Conservation (phyloP, 208 protist genomes). For the Strigomonas culicis region DNA sequence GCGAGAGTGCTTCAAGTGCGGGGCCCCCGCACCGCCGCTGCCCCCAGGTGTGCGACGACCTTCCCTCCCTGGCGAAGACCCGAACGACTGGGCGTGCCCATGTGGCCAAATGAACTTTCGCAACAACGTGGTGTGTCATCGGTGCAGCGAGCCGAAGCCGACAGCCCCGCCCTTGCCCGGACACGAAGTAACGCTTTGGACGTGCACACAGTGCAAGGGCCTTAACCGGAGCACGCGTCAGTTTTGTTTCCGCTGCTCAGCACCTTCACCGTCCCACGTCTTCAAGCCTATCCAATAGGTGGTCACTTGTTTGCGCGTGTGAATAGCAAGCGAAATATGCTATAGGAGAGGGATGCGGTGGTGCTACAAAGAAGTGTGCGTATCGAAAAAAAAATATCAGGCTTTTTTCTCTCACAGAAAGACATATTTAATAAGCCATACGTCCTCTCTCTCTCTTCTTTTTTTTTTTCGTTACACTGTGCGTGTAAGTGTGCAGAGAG, state of each 20-base stretch:
- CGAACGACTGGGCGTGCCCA: constrained; percentile 89
- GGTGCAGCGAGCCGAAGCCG: constrained; percentile 85
- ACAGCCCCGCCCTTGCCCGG: constrained; percentile 68
- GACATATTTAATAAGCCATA: not conserved
- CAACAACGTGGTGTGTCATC: constrained; percentile 77
- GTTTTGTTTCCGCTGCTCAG: constrained; percentile 83
- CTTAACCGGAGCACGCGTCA: constrained; percentile 75
- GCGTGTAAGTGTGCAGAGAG: not conserved
- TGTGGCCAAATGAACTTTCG: constrained; percentile 91
- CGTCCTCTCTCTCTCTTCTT: not conserved
- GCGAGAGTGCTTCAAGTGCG: constrained; percentile 91
- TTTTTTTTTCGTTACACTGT: not conserved
- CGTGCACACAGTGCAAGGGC: constrained; percentile 77
- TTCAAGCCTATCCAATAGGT: constrained; percentile 52
- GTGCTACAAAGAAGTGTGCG: too few relatives aligned
- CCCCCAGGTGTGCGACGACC: constrained; percentile 80
- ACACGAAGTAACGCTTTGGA: constrained; percentile 81
- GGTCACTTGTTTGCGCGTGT: too few relatives aligned
- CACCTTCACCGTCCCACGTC: constrained; percentile 58
- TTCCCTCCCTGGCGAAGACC: constrained; percentile 82
- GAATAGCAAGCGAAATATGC: too few relatives aligned
- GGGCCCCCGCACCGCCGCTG: constrained; percentile 80
- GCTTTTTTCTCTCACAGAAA: too few relatives aligned
- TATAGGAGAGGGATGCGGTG: too few relatives aligned
- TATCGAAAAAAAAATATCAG: too few relatives aligned